phyloP scores from a whole-genome alignment of 2,329 filamentous ascomycete species.

The Parastagonospora avenae region DNA sequence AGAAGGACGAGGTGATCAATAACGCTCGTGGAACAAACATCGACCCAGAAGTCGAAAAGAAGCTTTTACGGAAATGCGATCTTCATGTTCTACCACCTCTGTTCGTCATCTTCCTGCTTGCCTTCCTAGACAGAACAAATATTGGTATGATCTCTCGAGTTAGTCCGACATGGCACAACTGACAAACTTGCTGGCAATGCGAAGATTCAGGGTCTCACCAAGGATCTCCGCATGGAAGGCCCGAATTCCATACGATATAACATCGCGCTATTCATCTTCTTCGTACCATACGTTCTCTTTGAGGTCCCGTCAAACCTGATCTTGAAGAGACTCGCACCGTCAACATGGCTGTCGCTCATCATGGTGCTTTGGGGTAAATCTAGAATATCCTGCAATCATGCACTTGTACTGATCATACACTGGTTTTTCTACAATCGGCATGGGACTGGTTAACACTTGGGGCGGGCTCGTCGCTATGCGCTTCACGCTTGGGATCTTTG shows the following conservation, averaged over 20 bases:
- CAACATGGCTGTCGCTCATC: conserved; percentile 46
- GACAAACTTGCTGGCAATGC: conserved; percentile 42
- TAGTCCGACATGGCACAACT: background rate
- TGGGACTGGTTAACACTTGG: conserved; percentile 55
- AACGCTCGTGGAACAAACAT: conserved; percentile 30
- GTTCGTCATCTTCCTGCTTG: conserved; percentile 47
- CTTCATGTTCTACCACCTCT: conserved; percentile 56
- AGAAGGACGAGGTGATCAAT: conserved; percentile 33
- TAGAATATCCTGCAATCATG: background rate
- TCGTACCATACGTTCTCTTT: conserved; percentile 46
- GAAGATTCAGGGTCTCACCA: conserved; percentile 46
- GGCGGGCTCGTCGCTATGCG: conserved; percentile 55
- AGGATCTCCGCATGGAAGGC: conserved; percentile 45
- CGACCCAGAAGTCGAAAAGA: conserved; percentile 50
- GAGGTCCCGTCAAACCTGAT: conserved; percentile 46
- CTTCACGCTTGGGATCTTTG: conserved; percentile 45
- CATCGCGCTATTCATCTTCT: conserved; percentile 47
- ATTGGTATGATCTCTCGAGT: conserved; percentile 23
- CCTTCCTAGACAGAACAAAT: conserved; percentile 44
- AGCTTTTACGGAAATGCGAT: conserved; percentile 56
- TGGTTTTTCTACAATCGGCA: conserved; percentile 49
- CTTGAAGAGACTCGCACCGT: conserved; percentile 47
- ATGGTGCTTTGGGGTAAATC: conserved; percentile 46
- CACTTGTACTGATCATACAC: background rate
- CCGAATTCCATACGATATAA: conserved; percentile 40